These are phyloP conservation scores for Crotalaria pallida DNA, from an alignment of 306 rosid species.

Conservation along the genomic window DNA sequence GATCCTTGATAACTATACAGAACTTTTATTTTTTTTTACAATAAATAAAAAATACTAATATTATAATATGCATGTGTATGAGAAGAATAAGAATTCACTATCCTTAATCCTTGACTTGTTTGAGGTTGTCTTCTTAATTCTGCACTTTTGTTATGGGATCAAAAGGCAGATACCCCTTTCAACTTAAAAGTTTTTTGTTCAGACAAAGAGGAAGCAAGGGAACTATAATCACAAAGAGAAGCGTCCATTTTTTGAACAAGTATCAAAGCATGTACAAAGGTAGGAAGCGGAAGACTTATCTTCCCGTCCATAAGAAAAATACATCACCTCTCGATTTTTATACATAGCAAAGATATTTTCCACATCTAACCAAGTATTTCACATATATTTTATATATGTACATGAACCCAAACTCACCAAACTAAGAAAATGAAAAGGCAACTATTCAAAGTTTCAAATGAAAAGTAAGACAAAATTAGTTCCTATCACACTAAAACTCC, in stretches of 20 bases:
- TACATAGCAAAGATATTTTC: slow-evolving; percentile 24
- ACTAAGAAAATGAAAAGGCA: slow-evolving; percentile 42
- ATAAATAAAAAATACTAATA: no score
- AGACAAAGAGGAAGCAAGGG: not conserved
- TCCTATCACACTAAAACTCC: slow-evolving; percentile 23
- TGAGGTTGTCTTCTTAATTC: slow-evolving; percentile 13
- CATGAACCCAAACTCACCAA: slow-evolving; percentile 42
- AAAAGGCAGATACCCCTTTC: not conserved
- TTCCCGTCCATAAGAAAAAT: not conserved
- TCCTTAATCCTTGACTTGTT: not conserved
- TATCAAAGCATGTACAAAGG: slow-evolving; percentile 14
- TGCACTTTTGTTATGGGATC: not conserved
- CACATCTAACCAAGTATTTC: slow-evolving; percentile 38
- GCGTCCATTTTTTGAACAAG: not conserved
- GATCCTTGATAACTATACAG: no score
- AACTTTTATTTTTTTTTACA: no score
- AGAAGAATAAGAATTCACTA: not conserved
- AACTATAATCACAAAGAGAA: not conserved
- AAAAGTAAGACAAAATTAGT: slow-evolving; percentile 38
- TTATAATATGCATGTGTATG: not conserved
- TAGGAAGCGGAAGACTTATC: not conserved
- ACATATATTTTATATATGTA: slow-evolving; percentile 42
- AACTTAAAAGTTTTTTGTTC: not conserved
- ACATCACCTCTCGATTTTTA: slow-evolving; percentile 16
- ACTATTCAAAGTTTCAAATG: slow-evolving; percentile 32